phyloP scores from a whole-genome alignment of 2,329 filamentous ascomycete genomes.

The Ceratocystis cacaofunesta region DNA sequence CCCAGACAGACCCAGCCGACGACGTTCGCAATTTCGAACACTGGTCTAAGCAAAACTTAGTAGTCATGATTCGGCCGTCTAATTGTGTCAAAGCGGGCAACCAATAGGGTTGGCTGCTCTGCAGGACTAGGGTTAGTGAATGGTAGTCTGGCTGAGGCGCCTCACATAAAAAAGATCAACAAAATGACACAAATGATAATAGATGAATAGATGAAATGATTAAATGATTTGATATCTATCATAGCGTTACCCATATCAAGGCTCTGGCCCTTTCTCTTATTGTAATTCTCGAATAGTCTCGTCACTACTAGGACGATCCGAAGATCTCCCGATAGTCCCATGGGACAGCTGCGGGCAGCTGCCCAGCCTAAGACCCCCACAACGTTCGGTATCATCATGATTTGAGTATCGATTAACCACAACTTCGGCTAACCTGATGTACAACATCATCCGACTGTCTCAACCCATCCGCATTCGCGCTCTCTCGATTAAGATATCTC shows the following conservation, averaged over 20 bases:
- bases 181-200: too few species aligned
- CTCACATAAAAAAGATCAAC: too few species aligned
- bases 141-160: too few species aligned
- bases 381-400: neutral
- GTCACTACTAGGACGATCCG: neutral
- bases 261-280: neutral
- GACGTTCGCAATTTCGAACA: slow-evolving; percentile 4
- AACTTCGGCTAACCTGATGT: neutral
- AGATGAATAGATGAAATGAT: too few species aligned
- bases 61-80: slow-evolving; percentile 13
- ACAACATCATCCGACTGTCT: neutral
- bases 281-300: neutral
- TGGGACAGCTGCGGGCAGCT: neutral
- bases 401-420: neutral
- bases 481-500: neutral
- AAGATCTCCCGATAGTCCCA: neutral
- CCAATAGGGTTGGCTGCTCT: neutral
- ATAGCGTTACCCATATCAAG: neutral
- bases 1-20: neutral
- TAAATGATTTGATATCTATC: too few species aligned
- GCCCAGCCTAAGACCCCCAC: neutral
- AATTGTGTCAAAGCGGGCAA: neutral
- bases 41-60: slow-evolving; percentile 12
- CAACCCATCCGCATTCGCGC: neutral
- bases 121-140: too few species aligned